A percentile compares a stretch with the other conserved stretches of the same genome.
These are phyloP conservation scores for Chlamydomonas sphaeroides DNA, from an alignment of 139 green algal species.

Conservation along the genomic window DNA sequence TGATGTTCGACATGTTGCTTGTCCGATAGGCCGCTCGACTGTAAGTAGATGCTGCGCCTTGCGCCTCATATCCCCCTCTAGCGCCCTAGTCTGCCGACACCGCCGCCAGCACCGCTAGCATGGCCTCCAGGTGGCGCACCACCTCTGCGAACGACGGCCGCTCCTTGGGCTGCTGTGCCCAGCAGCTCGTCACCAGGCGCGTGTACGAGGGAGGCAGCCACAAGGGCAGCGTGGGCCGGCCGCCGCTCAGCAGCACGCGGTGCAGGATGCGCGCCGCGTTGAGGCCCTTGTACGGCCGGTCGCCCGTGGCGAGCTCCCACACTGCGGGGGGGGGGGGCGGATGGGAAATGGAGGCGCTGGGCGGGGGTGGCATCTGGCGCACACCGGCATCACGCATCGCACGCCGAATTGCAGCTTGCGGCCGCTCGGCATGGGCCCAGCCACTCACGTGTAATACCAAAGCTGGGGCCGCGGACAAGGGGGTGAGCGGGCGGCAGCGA, in stretches of 20 bases:
- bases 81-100: too few species aligned
- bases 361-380: too few species aligned
- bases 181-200: neutral
- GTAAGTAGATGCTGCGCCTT: too few species aligned
- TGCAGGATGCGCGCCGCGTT: slow-evolving; percentile 33
- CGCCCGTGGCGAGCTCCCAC: slow-evolving; percentile 34
- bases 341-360: neutral
- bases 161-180: slow-evolving; percentile 29
- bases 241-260: slow-evolving; percentile 30
- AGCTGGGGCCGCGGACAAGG: too few species aligned
- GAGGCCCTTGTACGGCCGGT: slow-evolving; percentile 31
- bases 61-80: too few species aligned
- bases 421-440: too few species aligned
- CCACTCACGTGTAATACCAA: too few species aligned
- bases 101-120: neutral
- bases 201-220: slow-evolving; percentile 30
- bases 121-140: neutral
- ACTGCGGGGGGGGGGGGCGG: neutral
- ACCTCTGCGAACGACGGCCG: slow-evolving; percentile 14
- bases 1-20: too few species aligned
- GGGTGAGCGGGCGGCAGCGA: too few species aligned
- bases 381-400: too few species aligned
- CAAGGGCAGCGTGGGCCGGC: slow-evolving; percentile 3
- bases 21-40: too few species aligned
- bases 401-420: neutral